Conservation (phyloP, 1,139 yeast species). For the Hanseniaspora uvarum region DNA sequence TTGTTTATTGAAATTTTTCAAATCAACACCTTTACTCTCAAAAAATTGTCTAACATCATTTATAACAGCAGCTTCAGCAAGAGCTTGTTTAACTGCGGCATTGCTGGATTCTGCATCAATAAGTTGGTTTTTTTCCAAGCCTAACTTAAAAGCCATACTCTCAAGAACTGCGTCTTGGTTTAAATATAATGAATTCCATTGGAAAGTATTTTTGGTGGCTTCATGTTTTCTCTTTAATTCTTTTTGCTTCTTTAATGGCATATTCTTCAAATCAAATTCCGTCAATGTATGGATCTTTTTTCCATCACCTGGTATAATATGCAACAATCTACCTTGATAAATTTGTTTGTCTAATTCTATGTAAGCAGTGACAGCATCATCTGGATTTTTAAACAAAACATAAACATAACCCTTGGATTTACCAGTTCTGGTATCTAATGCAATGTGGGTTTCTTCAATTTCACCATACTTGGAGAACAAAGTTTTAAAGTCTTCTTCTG, state of each 20-base stretch:
- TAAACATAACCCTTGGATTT: slow-evolving; percentile 91
- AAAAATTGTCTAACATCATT: slow-evolving; percentile 83
- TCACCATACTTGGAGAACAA: slow-evolving; percentile 42
- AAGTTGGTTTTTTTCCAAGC: slow-evolving; percentile 70
- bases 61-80: slow-evolving; percentile 93
- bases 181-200: slow-evolving; percentile 91
- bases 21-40: slow-evolving; percentile 74
- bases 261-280: slow-evolving; percentile 78
- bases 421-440: slow-evolving; percentile 81
- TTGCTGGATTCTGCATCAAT: slow-evolving; percentile 78
- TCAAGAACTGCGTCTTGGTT: slow-evolving; percentile 86
- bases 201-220: slow-evolving; percentile 75
- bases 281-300: slow-evolving; percentile 72
- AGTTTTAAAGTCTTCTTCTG: slow-evolving; percentile 63
- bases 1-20: slow-evolving; percentile 53
- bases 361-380: slow-evolving; percentile 69
- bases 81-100: slow-evolving; percentile 93
- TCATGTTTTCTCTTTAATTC: slow-evolving; percentile 74
- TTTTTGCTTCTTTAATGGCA: slow-evolving; percentile 84
- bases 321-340: slow-evolving; percentile 88
- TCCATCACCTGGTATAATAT: slow-evolving; percentile 74
- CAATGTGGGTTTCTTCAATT: slow-evolving; percentile 75
- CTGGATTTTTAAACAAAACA: slow-evolving; percentile 54
- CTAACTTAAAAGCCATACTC: slow-evolving; percentile 76
- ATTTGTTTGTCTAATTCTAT: slow-evolving; percentile 69